These are phyloP conservation scores for Fusarium sp. DNA, from an alignment of 2,329 filamentous ascomycete genomes.

Conservation along the genomic window DNA sequence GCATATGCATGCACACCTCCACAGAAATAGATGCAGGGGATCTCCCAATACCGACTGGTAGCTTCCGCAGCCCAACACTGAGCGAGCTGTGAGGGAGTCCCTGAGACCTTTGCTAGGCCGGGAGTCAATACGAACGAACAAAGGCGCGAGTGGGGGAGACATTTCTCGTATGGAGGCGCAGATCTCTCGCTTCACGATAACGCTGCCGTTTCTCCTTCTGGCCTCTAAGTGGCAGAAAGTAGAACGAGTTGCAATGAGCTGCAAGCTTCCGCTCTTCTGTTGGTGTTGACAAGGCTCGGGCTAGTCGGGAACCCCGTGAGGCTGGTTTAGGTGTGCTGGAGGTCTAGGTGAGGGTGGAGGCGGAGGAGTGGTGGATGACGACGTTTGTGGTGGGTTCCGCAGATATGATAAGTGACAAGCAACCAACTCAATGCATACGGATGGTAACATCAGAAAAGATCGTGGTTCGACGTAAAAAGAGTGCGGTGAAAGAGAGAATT, in stretches of 20 bases:
- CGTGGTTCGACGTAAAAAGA: neutral
- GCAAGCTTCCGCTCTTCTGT: conserved; percentile 15
- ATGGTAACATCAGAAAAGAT: conserved; percentile 3
- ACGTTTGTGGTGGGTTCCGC: conserved; percentile 8
- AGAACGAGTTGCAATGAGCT: conserved; percentile 12
- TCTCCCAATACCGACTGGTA: conserved; percentile 33
- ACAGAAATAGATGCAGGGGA: conserved; percentile 27
- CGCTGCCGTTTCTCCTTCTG: neutral
- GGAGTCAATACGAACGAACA: conserved; percentile 29
- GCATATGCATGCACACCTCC: conserved; percentile 15
- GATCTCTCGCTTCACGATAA: conserved; percentile 30
- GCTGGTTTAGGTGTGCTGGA: conserved; percentile 19
- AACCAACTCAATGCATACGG: neutral
- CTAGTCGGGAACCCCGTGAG: conserved; percentile 32
- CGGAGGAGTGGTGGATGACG: conserved; percentile 21
- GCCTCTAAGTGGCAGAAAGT: neutral
- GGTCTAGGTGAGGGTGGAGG: conserved; percentile 13
- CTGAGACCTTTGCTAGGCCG: neutral
- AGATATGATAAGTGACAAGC: conserved; percentile 16
- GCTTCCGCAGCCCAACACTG: neutral
- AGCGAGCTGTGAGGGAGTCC: neutral
- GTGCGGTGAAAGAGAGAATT: conserved; percentile 2
- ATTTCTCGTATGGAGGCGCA: conserved; percentile 29
- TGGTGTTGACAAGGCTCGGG: conserved; percentile 23
- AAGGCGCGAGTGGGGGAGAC: conserved; percentile 24